Evolutionary conservation across 2,329 filamentous ascomycete genomes (phyloP).

Genomic region (Hymenoscyphus albidus): DNA sequence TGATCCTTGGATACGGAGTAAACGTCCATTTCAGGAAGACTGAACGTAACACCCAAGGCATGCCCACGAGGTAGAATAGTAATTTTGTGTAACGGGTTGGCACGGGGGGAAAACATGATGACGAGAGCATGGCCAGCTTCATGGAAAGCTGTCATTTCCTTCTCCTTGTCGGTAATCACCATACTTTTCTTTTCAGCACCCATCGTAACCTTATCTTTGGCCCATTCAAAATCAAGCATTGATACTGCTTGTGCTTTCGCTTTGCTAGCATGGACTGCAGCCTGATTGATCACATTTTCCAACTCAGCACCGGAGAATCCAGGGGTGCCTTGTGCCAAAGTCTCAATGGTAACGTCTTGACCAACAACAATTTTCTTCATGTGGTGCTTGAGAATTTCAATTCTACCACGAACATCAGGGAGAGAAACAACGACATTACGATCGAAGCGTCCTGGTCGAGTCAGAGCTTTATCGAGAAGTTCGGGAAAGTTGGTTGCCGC

Average conservation of each 20-base stretch:
- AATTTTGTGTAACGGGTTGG: constrained; percentile 86
- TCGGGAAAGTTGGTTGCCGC: constrained; percentile 96
- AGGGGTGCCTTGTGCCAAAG: constrained; percentile 81
- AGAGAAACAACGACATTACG: constrained; percentile 84
- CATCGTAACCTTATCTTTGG: constrained; percentile 97
- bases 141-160: constrained; percentile 91
- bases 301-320: constrained; percentile 94
- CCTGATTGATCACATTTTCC: constrained; percentile 95
- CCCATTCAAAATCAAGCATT: constrained; percentile 87
- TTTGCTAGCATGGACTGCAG: constrained; percentile 90
- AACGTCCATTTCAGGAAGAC: constrained; percentile 87
- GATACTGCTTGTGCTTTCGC: constrained; percentile 71
- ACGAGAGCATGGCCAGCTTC: constrained; percentile 95
- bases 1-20: constrained; percentile 85
- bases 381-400: constrained; percentile 91
- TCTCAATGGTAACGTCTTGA: constrained; percentile 75
- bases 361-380: constrained; percentile 83
- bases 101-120: constrained; percentile 71
- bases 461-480: constrained; percentile 89
- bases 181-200: constrained; percentile 87
- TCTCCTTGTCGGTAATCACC: constrained; percentile 89
- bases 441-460: constrained; percentile 91
- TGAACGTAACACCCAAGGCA: constrained; percentile 80
- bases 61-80: constrained; percentile 91
- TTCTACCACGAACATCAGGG: constrained; percentile 87